Conservation (phyloP, 306 rosid genomes). For the Dryas octopetala region DNA sequence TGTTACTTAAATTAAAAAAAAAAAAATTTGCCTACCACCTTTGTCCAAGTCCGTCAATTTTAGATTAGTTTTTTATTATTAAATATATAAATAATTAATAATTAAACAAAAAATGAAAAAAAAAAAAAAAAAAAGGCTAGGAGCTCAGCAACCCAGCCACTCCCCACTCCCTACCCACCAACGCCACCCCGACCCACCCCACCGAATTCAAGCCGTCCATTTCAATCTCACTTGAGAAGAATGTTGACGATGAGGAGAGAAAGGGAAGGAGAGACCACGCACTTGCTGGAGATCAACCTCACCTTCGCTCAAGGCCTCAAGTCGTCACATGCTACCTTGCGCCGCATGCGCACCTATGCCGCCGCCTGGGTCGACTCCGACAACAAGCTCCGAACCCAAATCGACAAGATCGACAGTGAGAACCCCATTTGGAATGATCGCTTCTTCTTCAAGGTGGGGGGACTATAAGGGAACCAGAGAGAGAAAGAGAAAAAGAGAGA, state of each 20-base stretch:
- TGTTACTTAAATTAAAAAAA: no score
- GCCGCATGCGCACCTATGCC: slow-evolving; percentile 63
- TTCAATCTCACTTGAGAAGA: slow-evolving; percentile 14
- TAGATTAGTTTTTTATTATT: no score
- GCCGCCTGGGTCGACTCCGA: slow-evolving; percentile 61
- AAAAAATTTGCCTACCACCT: no score
- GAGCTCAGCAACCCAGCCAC: no score
- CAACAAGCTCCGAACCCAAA: slow-evolving; percentile 60
- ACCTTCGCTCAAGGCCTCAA: slow-evolving; percentile 85
- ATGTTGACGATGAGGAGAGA: slow-evolving; percentile 27
- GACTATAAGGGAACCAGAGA: no score
- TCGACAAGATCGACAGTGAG: slow-evolving; percentile 59
- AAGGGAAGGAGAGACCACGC: slow-evolving; percentile 21
- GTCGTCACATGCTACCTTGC: slow-evolving; percentile 35
- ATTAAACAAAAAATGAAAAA: no score
- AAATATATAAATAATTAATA: no score
- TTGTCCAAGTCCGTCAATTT: no score
- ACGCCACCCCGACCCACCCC: no score
- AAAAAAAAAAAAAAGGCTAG: no score
- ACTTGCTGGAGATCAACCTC: slow-evolving; percentile 79
- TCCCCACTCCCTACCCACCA: no score
- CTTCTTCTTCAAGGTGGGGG: slow-evolving; percentile 57
- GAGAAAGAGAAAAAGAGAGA: no score
- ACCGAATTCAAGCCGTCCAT: slow-evolving; percentile 30
- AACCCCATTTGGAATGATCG: slow-evolving; percentile 93